Evolutionary conservation across 2,329 filamentous ascomycete genomes (phyloP), one percentile per base, ranked within the genome.

Genomic region (Chaetomiaceae sp.): DNA sequence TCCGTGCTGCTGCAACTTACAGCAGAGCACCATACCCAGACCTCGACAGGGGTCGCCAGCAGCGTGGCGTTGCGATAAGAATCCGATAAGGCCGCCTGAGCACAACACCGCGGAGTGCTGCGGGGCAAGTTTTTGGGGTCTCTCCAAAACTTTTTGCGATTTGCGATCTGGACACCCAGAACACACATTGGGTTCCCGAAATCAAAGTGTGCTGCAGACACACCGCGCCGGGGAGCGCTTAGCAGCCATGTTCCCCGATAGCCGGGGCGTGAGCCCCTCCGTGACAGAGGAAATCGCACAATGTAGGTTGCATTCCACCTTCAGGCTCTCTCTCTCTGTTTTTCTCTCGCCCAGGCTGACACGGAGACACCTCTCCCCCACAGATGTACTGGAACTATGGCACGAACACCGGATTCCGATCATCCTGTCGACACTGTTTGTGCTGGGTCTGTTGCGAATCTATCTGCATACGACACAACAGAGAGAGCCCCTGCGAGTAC

Each of bases 351-450:
- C 17, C n/a, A 6, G 20, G 33, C 50, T 55, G 21, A 55, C 44
- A 33, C 31, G n/a, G n/a, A n/a, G n/a, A n/a, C n/a, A 2, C 21
- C 35, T 45, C 3, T 16, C 30, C 30, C 10, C 19, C 1, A 17
- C 20, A 60, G 61, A 62, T 41, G 57, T 50, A 13, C 43, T 62
- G 20, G 59, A 61, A 23, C 50, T 62, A 9, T 78, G 75, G 75
- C 74, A 78, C 56, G 55, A 63, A 44, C 67, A 76, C 53, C 71
- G 75, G 19, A 71, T 72, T 14, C 65, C 70, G 1, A 68, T 76
- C 23, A 66, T 77, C 14, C 57, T 77, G 3, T 61, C 63, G 31
- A 57, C 66, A 2, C 65, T 75, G 45, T 54, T 66, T 2, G 39
- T 67, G 9, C 67, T 78, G 31, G 54, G 71, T 5, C 60, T 65